Conservation (phyloP, 176 grass and related monocot genomes). For the Hsuehochloa calcarea region DNA sequence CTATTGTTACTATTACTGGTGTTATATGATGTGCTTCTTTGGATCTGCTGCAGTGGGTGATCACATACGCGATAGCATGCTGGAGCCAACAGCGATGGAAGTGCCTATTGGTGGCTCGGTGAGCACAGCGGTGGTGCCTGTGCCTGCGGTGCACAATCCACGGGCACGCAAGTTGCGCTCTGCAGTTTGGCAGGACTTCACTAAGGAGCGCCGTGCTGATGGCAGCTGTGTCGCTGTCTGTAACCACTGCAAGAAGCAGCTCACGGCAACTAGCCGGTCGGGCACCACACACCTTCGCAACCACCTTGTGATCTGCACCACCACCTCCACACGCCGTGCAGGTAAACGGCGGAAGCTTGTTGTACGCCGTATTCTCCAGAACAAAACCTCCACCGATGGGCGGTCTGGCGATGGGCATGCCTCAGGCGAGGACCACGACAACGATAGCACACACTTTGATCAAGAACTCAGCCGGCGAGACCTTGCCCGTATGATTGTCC, state of each 20-base stretch:
- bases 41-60: constrained; percentile 40
- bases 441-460: constrained; percentile 58
- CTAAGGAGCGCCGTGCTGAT: constrained; percentile 76
- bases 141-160: constrained; percentile 52
- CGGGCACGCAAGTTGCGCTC: constrained; percentile 81
- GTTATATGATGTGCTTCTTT: constrained; percentile 23
- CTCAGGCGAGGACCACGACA: constrained; percentile 40
- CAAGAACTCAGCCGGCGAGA: constrained; percentile 83
- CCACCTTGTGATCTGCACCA: constrained; percentile 84
- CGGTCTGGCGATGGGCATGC: constrained; percentile 38
- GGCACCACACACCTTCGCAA: constrained; percentile 93
- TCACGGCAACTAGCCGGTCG: constrained; percentile 91
- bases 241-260: constrained; percentile 99
- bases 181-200: constrained; percentile 96
- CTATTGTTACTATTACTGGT: background rate
- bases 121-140: constrained; percentile 32
- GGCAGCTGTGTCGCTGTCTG: constrained; percentile 86
- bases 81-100: constrained; percentile 46
- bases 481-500: constrained; percentile 83
- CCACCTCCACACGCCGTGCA: constrained; percentile 51
- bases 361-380: constrained; percentile 67
- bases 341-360: constrained; percentile 83
- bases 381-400: constrained; percentile 38
- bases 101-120: constrained; percentile 26
- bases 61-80: constrained; percentile 30